Base-by-base conservation (phyloP, 169 alveolate genomes). In the Theileria equi region DNA sequence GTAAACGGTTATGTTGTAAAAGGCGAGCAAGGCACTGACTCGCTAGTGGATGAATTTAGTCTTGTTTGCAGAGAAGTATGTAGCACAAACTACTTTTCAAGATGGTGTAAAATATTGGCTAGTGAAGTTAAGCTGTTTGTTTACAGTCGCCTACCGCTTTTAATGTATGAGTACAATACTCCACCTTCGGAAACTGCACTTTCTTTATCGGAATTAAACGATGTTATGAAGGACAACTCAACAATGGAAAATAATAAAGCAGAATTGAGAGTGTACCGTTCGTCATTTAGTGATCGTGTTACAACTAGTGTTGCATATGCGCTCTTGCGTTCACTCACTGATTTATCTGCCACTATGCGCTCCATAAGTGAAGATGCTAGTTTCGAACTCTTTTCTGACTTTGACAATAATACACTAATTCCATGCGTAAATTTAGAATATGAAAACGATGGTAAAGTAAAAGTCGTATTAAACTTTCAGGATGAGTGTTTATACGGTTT, bases 311-410 rank as follows among this genome's bases (percentile, higher is more conserved):
- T 64, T 0, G 49, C 57, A 6, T 74, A 74, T 48, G 40, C 59
- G 17, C 53, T 74, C 16, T 5, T 74, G 13, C 23, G 64, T 13
- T 59, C 84, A 8, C 41, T 74, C 58, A 65, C 58, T 13, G 78
- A 74, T 8, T 36, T 74, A 6, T 50, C 71, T 0, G 7, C 64
- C 26, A 6, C 41, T 17, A 11, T 74, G 35, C 31, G 71, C 32
- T 41, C 69, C 7, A 17, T 64, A 8, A 71, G 57, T 31, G 58
- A 31, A 6, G 35, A 41, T 0, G 45, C 79, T 0, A 19, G 61
- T 19, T 65, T 17, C 29, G 84, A 74, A 32, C 29, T 74, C 47
- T 74, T 74, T 41, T 59, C 84, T 8, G 84, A 74, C 36, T 64
- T 74, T 44, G 84, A 74, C 49, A 58, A 54, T 10, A 74, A 74